Base-by-base conservation (phyloP, 495 filamentous ascomycete species). In the Astrothelium macrocarpum region DNA sequence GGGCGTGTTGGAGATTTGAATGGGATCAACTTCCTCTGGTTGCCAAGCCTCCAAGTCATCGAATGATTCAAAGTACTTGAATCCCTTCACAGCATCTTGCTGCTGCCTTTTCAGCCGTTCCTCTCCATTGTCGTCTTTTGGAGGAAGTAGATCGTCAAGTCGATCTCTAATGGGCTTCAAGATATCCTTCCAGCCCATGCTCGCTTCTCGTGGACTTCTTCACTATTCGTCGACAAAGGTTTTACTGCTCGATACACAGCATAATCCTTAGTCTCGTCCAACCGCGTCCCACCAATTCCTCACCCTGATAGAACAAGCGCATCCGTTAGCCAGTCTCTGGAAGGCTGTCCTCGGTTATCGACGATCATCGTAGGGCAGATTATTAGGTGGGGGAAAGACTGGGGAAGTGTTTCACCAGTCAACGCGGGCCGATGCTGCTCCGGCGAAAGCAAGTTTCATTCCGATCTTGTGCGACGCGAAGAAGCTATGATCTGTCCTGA, bases 1-100 rank as follows among this genome's bases (percentile, higher is more conserved):
- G 5, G 77, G 75, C 9, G 72, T 78, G 59, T 79, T 79, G 25
- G 77, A 65, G 64, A 71, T 66, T 64, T 79, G 74, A 1, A 74
- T 20, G 7, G 70, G 64, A 67, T 78, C 76, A 32, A 71, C 36
- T n/a, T 71, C 66, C 10, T 71, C 66, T 7, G 71, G 61, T 7
- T 59, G 68, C 78, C 76, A 78, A 49, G 56, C 39, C 14, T 72
- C 71, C 1, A 79, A 62, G 62, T 79, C 71, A 26, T 75, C 66
- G 39, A 74, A 72, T 25, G 67, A 67, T 32, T 74, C 71, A 61
- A 75, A 71, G 62, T 73, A 74, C 2, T 68, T 66, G 32, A 76
- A 71, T n/a, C 73, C 74, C 67, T 72, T 63, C 61, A 72, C 46
- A 20, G 46, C 32, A 34, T 73, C 69, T 28, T 70, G 36, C 28